phyloP scores from a whole-genome alignment of 352 stramenopile species.

The Globisporangium sylvaticum region DNA sequence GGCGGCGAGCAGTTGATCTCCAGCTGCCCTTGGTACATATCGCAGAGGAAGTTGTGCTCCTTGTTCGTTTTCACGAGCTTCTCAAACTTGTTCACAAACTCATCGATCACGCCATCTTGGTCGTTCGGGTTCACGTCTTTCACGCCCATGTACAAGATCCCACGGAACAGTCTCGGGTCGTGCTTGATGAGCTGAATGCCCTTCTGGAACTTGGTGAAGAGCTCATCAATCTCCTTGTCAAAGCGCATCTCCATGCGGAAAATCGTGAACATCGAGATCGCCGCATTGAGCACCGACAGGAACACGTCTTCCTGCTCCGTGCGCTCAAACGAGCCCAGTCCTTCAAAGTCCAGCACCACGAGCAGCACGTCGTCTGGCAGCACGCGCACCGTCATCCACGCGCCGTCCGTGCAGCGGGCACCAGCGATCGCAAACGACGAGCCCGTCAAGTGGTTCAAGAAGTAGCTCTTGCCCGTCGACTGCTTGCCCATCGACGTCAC shows the following conservation, averaged over 20 bases:
- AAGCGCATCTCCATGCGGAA: constrained; percentile 78
- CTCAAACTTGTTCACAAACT: constrained; percentile 52
- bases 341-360: constrained; percentile 80
- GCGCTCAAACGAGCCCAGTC: constrained; percentile 64
- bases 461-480: constrained; percentile 79
- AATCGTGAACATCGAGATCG: constrained; percentile 66
- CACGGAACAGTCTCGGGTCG: constrained; percentile 55
- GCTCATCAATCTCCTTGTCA: constrained; percentile 67
- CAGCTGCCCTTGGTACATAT: constrained; percentile 60
- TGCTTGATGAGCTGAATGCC: constrained; percentile 58
- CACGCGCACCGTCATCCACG: constrained; percentile 56
- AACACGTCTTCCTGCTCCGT: constrained; percentile 77
- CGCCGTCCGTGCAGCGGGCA: constrained; percentile 56
- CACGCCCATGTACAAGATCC: constrained; percentile 61
- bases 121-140: constrained; percentile 77
- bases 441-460: constrained; percentile 70
- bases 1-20: constrained; percentile 68
- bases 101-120: constrained; percentile 33
- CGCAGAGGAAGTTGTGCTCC: constrained; percentile 54
- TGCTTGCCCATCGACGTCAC: constrained; percentile 29
- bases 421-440: constrained; percentile 71
- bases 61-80: constrained; percentile 42
- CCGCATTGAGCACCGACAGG: constrained; percentile 66
- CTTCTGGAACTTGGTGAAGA: constrained; percentile 71
- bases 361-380: constrained; percentile 40